Percentiles rank a stretch among this genome's conserved stretches.
phyloP scores from a whole-genome alignment of 306 rosid genomes.

The Inga leiocalycina region DNA sequence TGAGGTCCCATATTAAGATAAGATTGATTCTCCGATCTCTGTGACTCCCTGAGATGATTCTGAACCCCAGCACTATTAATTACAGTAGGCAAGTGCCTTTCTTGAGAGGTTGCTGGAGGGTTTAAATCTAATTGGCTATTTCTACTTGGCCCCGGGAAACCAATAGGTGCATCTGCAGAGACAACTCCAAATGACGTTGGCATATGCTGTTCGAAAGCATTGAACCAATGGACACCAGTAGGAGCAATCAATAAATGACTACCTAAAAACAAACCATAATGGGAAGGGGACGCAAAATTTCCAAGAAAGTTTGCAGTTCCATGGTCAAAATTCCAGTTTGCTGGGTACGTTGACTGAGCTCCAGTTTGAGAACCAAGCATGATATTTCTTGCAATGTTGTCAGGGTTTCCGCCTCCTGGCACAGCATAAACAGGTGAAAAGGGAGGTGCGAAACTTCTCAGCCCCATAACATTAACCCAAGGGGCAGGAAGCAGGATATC shows the following conservation, averaged over 20 bases:
- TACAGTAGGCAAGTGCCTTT: background rate
- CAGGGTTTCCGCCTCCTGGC: conserved; percentile 1
- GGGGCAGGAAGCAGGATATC: conserved; percentile 1
- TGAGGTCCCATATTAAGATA: background rate
- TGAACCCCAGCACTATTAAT: background rate
- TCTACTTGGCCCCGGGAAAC: background rate
- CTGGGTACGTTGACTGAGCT: background rate
- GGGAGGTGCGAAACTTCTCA: background rate
- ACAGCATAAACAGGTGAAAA: background rate
- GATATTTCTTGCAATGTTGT: background rate
- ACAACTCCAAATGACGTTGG: background rate
- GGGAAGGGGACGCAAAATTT: background rate
- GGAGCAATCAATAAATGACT: conserved; percentile 17
- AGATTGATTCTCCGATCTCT: background rate
- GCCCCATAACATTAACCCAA: background rate
- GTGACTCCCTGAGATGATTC: background rate
- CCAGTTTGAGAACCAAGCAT: conserved; percentile 2
- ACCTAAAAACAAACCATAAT: background rate
- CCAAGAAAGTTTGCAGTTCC: conserved; percentile 21
- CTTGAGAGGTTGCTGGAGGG: background rate
- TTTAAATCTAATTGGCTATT: background rate
- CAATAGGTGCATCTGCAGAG: background rate
- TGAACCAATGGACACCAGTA: background rate
- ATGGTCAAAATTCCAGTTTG: conserved; percentile 2
- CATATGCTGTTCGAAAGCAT: background rate